Evolutionary conservation across 1,284 basidiomycete genomes (phyloP).

Genomic region (Ganoderma boninense): DNA sequence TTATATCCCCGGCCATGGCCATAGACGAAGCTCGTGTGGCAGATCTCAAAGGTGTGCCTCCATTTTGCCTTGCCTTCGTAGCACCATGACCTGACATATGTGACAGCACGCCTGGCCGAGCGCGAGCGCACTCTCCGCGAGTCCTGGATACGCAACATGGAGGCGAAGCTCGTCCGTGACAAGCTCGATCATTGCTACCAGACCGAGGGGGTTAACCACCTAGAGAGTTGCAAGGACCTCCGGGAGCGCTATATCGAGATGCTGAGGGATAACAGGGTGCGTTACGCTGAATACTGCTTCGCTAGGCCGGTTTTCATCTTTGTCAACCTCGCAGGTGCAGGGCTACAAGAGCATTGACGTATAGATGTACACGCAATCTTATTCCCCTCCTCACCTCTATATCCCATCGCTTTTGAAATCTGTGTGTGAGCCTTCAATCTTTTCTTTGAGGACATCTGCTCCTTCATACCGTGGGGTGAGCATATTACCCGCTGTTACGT

Average conservation of each 20-base stretch:
- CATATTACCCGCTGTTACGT: not conserved
- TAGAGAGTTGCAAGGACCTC: constrained; percentile 89
- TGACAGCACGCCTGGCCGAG: constrained; percentile 64
- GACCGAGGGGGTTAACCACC: constrained; percentile 91
- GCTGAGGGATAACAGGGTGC: constrained; percentile 87
- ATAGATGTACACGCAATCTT: constrained; percentile 29
- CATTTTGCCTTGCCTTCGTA: not conserved
- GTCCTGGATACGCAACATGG: constrained; percentile 96
- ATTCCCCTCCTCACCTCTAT: not conserved
- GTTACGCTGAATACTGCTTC: constrained; percentile 42
- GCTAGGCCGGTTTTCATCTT: not conserved
- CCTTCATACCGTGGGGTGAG: not conserved
- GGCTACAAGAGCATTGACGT: constrained; percentile 50
- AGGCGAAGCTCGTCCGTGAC: constrained; percentile 88
- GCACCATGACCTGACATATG: not conserved
- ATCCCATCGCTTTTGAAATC: not conserved
- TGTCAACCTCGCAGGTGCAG: constrained; percentile 40
- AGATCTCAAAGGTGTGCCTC: constrained; percentile 56
- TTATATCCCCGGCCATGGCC: constrained; percentile 35
- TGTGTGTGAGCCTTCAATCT: not conserved
- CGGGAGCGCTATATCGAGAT: constrained; percentile 87
- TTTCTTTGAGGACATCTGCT: not conserved
- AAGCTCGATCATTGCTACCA: constrained; percentile 94
- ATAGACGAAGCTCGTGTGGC: constrained; percentile 52
- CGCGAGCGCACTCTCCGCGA: constrained; percentile 88